These are phyloP conservation scores for Eutrema japonicum DNA, from an alignment of 345 rosid species.

Conservation along the genomic window DNA sequence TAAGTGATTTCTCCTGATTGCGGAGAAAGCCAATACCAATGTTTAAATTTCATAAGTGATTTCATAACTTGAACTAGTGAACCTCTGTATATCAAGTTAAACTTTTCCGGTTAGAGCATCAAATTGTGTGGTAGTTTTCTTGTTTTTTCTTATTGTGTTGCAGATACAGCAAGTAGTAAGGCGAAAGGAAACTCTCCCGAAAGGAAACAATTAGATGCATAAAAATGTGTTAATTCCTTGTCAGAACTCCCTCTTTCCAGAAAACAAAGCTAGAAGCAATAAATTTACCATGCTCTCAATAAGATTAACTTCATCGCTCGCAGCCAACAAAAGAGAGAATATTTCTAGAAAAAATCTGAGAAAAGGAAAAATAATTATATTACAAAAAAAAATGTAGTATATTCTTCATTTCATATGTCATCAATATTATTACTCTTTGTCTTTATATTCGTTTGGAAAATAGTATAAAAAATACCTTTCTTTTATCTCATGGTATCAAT, in stretches of 20 bases:
- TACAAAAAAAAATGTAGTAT: too few relatives aligned
- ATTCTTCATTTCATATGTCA: slow-evolving; percentile 20
- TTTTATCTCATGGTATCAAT: too few relatives aligned
- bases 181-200: too few relatives aligned
- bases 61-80: background rate
- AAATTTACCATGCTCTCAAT: slow-evolving; percentile 71
- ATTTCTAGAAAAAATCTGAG: background rate
- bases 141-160: slow-evolving; percentile 32
- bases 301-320: slow-evolving; percentile 65
- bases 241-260: too few relatives aligned
- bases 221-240: too few relatives aligned
- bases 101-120: background rate
- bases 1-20: background rate
- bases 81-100: background rate
- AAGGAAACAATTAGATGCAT: too few relatives aligned
- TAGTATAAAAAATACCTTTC: background rate
- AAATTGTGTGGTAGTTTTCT: slow-evolving; percentile 12
- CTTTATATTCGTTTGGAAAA: slow-evolving; percentile 21
- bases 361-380: background rate
- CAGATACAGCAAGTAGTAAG: slow-evolving; percentile 81
- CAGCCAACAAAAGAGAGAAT: slow-evolving; percentile 56
- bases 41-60: too few relatives aligned
- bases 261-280: background rate
- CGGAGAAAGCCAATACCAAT: background rate
- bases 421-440: slow-evolving; percentile 1